phyloP scores from a whole-genome alignment of 331 rosid species.

The Rosa hybrid region DNA sequence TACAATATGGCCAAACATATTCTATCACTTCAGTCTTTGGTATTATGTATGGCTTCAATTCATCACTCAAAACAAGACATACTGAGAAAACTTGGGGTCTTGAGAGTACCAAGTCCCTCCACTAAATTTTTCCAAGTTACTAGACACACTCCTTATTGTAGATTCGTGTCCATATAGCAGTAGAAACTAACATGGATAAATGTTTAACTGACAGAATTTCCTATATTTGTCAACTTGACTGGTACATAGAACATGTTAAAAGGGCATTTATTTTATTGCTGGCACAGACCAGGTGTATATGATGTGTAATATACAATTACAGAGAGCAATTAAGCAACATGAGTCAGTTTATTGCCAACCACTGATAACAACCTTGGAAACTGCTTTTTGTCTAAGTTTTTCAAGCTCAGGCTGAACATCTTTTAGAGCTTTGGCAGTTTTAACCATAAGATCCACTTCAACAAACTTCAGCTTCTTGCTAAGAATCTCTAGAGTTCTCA shows the following conservation, averaged over 20 bases:
- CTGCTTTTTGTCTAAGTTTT: conserved; percentile 91
- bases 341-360: not conserved
- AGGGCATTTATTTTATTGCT: not conserved
- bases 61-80: not conserved
- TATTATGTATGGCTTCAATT: not conserved
- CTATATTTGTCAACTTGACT: not conserved
- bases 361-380: conserved; percentile 67
- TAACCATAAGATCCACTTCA: conserved; percentile 85
- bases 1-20: not conserved
- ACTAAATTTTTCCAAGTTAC: not conserved
- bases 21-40: not conserved
- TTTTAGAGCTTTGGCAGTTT: conserved; percentile 87
- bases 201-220: conserved; percentile 1
- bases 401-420: conserved; percentile 98
- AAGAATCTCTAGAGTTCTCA: conserved; percentile 88
- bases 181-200: not conserved
- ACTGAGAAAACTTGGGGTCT: not conserved
- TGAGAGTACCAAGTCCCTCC: conserved; percentile 1
- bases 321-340: not conserved
- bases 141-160: not conserved
- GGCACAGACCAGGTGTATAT: not conserved
- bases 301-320: not conserved
- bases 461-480: conserved; percentile 90
- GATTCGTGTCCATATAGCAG: not conserved
- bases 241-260: not conserved